Evolutionary conservation across 805 yeast genomes (phyloP).

Genomic region (Cyberlindnera misumaiensis): DNA sequence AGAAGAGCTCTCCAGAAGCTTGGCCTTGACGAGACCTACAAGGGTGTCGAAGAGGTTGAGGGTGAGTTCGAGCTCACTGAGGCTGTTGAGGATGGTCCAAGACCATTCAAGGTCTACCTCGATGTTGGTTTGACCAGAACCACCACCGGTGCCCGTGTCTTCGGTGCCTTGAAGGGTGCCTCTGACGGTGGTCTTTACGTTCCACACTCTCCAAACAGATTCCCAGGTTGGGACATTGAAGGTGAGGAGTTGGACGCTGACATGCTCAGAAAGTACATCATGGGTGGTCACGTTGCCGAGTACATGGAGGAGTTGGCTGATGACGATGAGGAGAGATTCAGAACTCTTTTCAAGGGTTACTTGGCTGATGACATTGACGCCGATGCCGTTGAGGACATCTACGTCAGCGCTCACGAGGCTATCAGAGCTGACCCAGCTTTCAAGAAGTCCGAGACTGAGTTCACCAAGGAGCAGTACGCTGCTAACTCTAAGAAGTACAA

Average conservation of each 20-base stretch:
- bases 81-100: slow-evolving; percentile 99
- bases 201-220: slow-evolving; percentile 99
- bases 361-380: slow-evolving; percentile 96
- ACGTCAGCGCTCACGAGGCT: slow-evolving; percentile 87
- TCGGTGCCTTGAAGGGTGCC: slow-evolving; percentile 99
- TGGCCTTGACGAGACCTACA: slow-evolving; percentile 96
- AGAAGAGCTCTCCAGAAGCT: slow-evolving; percentile 98
- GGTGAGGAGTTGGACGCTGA: slow-evolving; percentile 97
- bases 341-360: slow-evolving; percentile 92
- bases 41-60: slow-evolving; percentile 98
- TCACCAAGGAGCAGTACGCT: slow-evolving; percentile 97
- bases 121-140: slow-evolving; percentile 99
- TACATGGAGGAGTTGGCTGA: slow-evolving; percentile 99
- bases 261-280: slow-evolving; percentile 95
- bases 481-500: slow-evolving; percentile 92
- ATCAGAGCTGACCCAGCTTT: slow-evolving; percentile 94
- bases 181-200: slow-evolving; percentile 99
- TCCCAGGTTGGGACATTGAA: slow-evolving; percentile 99
- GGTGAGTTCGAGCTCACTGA: slow-evolving; percentile 98
- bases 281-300: slow-evolving; percentile 99
- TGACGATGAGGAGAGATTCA: slow-evolving; percentile 99
- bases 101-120: slow-evolving; percentile 99
- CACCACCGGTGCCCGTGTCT: slow-evolving; percentile 99
- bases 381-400: slow-evolving; percentile 92
- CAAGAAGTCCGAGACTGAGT: slow-evolving; percentile 86